Evolutionary conservation across 306 rosid species (phyloP).

Genomic region (Sicyos baderoa): DNA sequence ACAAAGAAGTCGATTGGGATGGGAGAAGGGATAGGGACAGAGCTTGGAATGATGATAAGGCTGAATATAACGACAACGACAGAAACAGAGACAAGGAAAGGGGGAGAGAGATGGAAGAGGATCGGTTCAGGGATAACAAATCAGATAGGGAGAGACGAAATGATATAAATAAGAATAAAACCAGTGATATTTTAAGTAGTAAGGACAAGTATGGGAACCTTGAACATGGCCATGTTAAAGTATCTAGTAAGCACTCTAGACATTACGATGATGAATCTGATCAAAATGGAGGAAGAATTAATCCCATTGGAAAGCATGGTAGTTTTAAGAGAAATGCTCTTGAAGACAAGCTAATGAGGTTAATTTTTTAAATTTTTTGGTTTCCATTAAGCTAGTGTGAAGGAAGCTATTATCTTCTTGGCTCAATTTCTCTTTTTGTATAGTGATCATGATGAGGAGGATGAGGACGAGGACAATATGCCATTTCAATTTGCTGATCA

Average conservation of each 20-base stretch:
- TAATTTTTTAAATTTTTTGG: neutral
- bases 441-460: slow-evolving; percentile 60
- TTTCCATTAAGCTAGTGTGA: neutral
- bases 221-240: slow-evolving; percentile 37
- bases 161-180: slow-evolving; percentile 30
- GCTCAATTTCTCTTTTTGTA: slow-evolving; percentile 1
- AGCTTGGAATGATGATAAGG: slow-evolving; percentile 19
- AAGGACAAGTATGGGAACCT: slow-evolving; percentile 39
- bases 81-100: slow-evolving; percentile 26
- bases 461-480: slow-evolving; percentile 51
- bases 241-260: slow-evolving; percentile 41
- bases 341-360: slow-evolving; percentile 40
- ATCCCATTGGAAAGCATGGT: slow-evolving; percentile 25
- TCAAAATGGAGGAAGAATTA: slow-evolving; percentile 30
- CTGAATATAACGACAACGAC: slow-evolving; percentile 17
- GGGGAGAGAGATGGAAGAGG: slow-evolving; percentile 9
- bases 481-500: slow-evolving; percentile 52
- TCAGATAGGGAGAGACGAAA: slow-evolving; percentile 23
- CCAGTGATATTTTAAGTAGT: slow-evolving; percentile 29
- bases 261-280: slow-evolving; percentile 39
- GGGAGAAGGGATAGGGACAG: slow-evolving; percentile 27
- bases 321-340: slow-evolving; percentile 26
- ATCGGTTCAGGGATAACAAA: slow-evolving; percentile 20
- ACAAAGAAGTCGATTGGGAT: slow-evolving; percentile 24
- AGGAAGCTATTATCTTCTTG: neutral